Percentiles rank a stretch among this genome's conserved stretches.
These are phyloP conservation scores for Amaranthus hypochondriacus DNA, from an alignment of 148 eudicot genomes.

Conservation along the genomic window DNA sequence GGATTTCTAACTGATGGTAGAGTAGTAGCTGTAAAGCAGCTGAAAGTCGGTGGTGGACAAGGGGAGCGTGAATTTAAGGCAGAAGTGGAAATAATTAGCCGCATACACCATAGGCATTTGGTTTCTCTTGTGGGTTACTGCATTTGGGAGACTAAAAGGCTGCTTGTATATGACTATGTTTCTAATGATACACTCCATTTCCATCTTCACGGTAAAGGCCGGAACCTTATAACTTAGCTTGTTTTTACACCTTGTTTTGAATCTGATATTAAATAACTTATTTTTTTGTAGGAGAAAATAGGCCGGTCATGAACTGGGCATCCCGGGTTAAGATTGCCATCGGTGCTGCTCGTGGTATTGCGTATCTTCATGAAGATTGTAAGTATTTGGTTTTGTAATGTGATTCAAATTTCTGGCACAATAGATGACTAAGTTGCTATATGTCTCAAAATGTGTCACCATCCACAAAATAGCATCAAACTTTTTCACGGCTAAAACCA, in stretches of 20 bases:
- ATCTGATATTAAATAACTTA: not conserved
- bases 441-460: not conserved
- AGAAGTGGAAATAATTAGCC: slow-evolving; percentile 68
- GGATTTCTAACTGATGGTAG: slow-evolving; percentile 55
- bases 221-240: slow-evolving; percentile 9
- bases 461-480: no score
- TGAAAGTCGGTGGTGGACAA: slow-evolving; percentile 56
- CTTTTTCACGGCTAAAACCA: no score
- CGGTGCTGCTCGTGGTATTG: slow-evolving; percentile 93
- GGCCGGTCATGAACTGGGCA: slow-evolving; percentile 66
- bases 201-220: slow-evolving; percentile 66
- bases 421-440: not conserved
- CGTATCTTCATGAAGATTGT: slow-evolving; percentile 96
- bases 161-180: slow-evolving; percentile 71
- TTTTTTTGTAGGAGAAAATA: slow-evolving; percentile 34
- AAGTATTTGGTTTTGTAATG: slow-evolving; percentile 24
- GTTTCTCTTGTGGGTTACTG: slow-evolving; percentile 79
- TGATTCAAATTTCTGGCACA: no score
- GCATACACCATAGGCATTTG: slow-evolving; percentile 73
- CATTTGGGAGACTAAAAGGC: slow-evolving; percentile 47
- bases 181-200: slow-evolving; percentile 61
- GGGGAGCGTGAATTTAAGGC: slow-evolving; percentile 71
- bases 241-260: slow-evolving; percentile 4
- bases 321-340: slow-evolving; percentile 73
- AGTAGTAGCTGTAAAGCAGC: slow-evolving; percentile 64